phyloP scores from a whole-genome alignment of 2,329 filamentous ascomycete genomes.

The Davidsoniella neocaledoniae region DNA sequence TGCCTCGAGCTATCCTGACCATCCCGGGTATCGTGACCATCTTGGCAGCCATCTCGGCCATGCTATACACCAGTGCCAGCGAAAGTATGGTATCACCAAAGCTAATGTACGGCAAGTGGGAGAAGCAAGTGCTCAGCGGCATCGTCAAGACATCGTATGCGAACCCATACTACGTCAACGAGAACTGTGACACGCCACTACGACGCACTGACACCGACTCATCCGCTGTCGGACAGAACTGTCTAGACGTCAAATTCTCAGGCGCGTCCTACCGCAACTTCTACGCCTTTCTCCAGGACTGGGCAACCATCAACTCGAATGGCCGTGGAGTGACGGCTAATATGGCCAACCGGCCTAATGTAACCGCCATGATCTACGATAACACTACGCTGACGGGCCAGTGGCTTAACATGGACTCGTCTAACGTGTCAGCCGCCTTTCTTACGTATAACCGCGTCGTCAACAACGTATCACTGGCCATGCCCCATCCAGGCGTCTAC shows the following conservation, averaged over 20 bases:
- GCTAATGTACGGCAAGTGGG: slow-evolving; percentile 40
- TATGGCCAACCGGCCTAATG: slow-evolving; percentile 35
- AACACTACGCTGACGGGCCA: slow-evolving; percentile 54
- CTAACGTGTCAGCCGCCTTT: slow-evolving; percentile 35
- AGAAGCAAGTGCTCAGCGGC: slow-evolving; percentile 33
- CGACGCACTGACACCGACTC: slow-evolving; percentile 29
- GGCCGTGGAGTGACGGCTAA: slow-evolving; percentile 25
- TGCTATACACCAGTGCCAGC: slow-evolving; percentile 62
- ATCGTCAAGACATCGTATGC: slow-evolving; percentile 45
- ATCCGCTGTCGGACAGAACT: slow-evolving; percentile 31
- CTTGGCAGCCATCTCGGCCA: slow-evolving; percentile 45
- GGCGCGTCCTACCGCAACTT: slow-evolving; percentile 57
- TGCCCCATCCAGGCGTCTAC: slow-evolving; percentile 57
- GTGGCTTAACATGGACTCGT: slow-evolving; percentile 45
- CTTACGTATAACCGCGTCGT: slow-evolving; percentile 37
- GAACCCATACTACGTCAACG: slow-evolving; percentile 38
- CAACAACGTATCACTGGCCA: slow-evolving; percentile 61
- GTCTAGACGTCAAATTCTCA: slow-evolving; percentile 51
- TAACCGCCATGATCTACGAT: slow-evolving; percentile 48
- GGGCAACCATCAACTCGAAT: slow-evolving; percentile 30
- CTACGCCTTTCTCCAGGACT: slow-evolving; percentile 39
- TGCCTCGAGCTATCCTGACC: slow-evolving; percentile 46
- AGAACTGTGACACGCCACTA: slow-evolving; percentile 46
- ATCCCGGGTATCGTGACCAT: slow-evolving; percentile 48
- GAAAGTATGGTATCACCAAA: slow-evolving; percentile 61